Evolutionary conservation across 106 monocot genomes (phyloP), one percentile per base, ranked within the genome.

Genomic region (Acanthochlamys bracteata): DNA sequence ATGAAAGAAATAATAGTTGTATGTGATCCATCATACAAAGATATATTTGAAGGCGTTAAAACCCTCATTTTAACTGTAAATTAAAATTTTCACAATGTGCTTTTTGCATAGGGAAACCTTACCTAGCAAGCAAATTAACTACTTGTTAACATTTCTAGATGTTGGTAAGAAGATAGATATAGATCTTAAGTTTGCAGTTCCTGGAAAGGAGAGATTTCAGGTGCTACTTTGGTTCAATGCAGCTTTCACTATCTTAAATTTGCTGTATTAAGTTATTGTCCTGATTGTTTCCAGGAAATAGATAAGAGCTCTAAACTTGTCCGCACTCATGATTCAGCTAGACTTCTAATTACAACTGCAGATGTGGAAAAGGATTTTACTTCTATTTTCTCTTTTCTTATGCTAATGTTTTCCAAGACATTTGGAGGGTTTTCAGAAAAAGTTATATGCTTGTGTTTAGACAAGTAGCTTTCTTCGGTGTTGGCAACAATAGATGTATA

Each of bases 181-280:
- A 66, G 70, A 75, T 68, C 52, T 89, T 63, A 99, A 86, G 59
- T 99, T 99, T 78, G 88, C 88, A 55, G 46, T 79, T 61, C 92
- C 98, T 25, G 98, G 98, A 67, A 99, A 99, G 65, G 98, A 99
- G 74, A 99, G 98, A 60, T 74, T 92, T 76, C 92, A 99, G 98
- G 98, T 96, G 16, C 24, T 20, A 23, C 21, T 60, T 15, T 59
- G 22, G 15, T 19, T 9, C 49, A 4, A 14, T 49, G 49, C 1
- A 49, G 49, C 17, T 1, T 49, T 49, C 10, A 33, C 33, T 33
- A 3, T 33, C 33, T 3, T 3, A 33, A 6, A 3, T 33, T 33
- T 33, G 33, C 6, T 33, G 33, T 6, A 33, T n/a, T n/a, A 33
- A 33, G 33, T 33, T 33, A 33, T 33, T 33, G 33, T 33, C 6